Conservation (phyloP, 1,284 basidiomycete genomes). For the Sphagnurus paluster region DNA sequence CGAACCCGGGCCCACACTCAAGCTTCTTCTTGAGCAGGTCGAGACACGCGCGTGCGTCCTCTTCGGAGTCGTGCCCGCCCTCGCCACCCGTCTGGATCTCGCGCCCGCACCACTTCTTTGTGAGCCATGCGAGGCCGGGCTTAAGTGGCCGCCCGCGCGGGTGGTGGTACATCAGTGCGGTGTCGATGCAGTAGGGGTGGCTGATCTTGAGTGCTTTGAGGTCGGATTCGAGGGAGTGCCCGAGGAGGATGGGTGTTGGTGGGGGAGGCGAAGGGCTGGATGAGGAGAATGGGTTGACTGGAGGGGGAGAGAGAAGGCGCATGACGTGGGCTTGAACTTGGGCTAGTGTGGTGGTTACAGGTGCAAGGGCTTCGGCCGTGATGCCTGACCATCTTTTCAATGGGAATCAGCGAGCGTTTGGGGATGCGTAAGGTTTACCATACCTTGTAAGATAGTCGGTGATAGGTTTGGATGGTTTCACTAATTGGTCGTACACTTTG, state of each 20-base stretch:
- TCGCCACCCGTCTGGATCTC: conserved; percentile 82
- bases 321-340: conserved; percentile 76
- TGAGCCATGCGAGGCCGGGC: conserved; percentile 90
- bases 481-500: conserved; percentile 83
- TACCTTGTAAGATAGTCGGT: conserved; percentile 87
- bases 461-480: conserved; percentile 82
- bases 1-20: conserved; percentile 77
- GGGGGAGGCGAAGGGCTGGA: conserved; percentile 32
- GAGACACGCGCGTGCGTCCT: conserved; percentile 86
- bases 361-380: conserved; percentile 67
- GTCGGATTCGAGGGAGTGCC: conserved; percentile 92
- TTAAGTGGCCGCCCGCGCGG: conserved; percentile 88
- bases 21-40: conserved; percentile 84
- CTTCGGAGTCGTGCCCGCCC: conserved; percentile 88
- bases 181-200: conserved; percentile 87
- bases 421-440: conserved; percentile 14
- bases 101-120: conserved; percentile 84
- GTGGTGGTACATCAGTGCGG: conserved; percentile 85
- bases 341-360: conserved; percentile 72
- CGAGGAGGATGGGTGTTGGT: conserved; percentile 83
- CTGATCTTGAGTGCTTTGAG: conserved; percentile 81
- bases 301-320: conserved; percentile 52
- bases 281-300: conserved; percentile 41
- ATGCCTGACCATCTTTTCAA: conserved; percentile 83
- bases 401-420: neutral